phyloP scores from a whole-genome alignment of 179 eudicot species.

The Spinacia oleracea region DNA sequence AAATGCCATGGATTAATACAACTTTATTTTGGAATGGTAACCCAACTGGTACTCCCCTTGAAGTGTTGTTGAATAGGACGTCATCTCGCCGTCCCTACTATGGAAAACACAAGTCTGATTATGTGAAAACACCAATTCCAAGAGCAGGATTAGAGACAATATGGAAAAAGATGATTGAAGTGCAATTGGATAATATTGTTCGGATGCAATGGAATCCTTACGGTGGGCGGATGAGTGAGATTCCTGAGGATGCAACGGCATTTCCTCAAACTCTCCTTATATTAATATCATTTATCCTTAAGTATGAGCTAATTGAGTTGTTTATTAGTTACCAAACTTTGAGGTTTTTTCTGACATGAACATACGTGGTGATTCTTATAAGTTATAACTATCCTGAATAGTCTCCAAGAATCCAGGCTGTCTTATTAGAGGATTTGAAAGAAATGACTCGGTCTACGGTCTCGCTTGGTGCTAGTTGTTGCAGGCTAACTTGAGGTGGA shows the following conservation, averaged over 20 bases:
- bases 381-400: too few relatives aligned
- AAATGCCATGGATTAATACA: slow-evolving; percentile 36
- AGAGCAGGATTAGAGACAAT: slow-evolving; percentile 26
- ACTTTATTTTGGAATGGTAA: slow-evolving; percentile 20
- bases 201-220: slow-evolving; percentile 39
- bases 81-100: slow-evolving; percentile 3
- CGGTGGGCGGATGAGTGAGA: slow-evolving; percentile 49
- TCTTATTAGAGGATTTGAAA: too few relatives aligned
- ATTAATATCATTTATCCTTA: too few relatives aligned
- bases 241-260: slow-evolving; percentile 30
- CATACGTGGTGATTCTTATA: too few relatives aligned
- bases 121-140: slow-evolving; percentile 33
- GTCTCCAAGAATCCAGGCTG: too few relatives aligned
- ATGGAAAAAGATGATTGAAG: slow-evolving; percentile 34
- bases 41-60: neutral
- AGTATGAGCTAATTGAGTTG: too few relatives aligned
- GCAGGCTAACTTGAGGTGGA: too few relatives aligned
- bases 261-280: too few relatives aligned
- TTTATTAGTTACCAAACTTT: too few relatives aligned
- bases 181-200: neutral
- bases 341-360: too few relatives aligned
- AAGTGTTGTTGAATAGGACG: slow-evolving; percentile 24
- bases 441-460: too few relatives aligned
- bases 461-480: too few relatives aligned
- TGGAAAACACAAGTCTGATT: slow-evolving; percentile 35